Conservation (phyloP, 2,329 filamentous ascomycete species). For the Cercospora brassicicola region DNA sequence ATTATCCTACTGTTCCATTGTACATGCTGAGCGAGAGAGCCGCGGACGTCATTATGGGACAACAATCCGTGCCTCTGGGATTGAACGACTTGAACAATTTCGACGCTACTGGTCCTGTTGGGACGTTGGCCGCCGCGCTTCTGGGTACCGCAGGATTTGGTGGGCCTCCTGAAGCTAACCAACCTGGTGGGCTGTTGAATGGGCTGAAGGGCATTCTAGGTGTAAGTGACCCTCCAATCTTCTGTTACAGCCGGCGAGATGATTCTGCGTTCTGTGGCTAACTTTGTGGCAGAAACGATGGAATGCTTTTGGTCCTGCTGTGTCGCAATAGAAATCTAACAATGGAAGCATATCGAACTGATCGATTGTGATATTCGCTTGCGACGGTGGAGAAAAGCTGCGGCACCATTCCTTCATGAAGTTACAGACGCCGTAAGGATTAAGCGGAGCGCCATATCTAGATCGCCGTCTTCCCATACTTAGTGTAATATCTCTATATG, state of each 20-base stretch:
- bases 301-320: not conserved
- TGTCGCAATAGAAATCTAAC: too few relatives aligned
- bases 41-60: slow-evolving; percentile 59
- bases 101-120: slow-evolving; percentile 5
- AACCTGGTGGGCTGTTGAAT: not conserved
- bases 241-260: too few relatives aligned
- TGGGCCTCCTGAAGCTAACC: not conserved
- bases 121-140: slow-evolving; percentile 7
- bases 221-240: not conserved
- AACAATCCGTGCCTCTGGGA: slow-evolving; percentile 37
- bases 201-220: not conserved
- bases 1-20: slow-evolving; percentile 52
- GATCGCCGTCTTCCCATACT: not conserved
- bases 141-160: not conserved
- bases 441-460: not conserved
- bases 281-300: not conserved
- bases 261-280: not conserved
- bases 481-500: not conserved
- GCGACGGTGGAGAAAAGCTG: not conserved
- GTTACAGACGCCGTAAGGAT: not conserved
- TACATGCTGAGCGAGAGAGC: slow-evolving; percentile 64
- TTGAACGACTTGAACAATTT: slow-evolving; percentile 56
- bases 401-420: not conserved
- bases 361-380: not conserved
- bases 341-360: not conserved